A percentile compares a stretch with the other conserved stretches of the same genome.
phyloP scores from a whole-genome alignment of 768 basidiomycete species.

The Lactifluus volemus region DNA sequence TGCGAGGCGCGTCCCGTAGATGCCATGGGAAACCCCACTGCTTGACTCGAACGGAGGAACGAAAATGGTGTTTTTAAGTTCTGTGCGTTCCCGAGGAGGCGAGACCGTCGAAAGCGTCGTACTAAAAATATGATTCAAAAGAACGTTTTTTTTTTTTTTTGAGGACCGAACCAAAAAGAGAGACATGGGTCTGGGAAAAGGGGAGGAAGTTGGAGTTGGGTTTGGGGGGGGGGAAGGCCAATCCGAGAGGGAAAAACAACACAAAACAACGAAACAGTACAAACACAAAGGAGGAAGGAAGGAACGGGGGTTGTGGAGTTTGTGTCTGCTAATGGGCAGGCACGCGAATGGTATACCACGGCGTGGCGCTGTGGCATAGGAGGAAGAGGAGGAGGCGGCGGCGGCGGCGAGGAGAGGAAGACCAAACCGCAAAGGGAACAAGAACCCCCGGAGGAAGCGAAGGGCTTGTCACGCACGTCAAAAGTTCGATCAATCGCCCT shows the following conservation, averaged over 20 bases:
- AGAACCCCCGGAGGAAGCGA: not conserved
- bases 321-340: no score
- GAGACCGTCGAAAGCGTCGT: no score
- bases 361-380: not conserved
- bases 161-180: no score
- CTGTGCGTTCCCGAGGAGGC: slow-evolving; percentile 39
- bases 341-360: no score
- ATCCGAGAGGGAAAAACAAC: no score
- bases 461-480: slow-evolving; percentile 47
- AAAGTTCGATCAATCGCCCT: slow-evolving; percentile 52
- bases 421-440: not conserved
- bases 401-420: not conserved
- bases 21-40: not conserved
- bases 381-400: not conserved
- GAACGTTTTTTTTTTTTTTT: no score
- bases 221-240: no score
- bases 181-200: no score
- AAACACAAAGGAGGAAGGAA: no score
- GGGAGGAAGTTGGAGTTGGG: no score
- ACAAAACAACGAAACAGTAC: not conserved
- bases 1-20: slow-evolving; percentile 65
- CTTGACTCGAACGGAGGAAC: slow-evolving; percentile 40
- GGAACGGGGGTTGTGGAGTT: no score
- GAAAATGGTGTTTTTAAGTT: slow-evolving; percentile 55
- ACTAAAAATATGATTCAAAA: no score